Base-by-base conservation (phyloP, 257 asterid genomes). In the Salvia rosmarinus region DNA sequence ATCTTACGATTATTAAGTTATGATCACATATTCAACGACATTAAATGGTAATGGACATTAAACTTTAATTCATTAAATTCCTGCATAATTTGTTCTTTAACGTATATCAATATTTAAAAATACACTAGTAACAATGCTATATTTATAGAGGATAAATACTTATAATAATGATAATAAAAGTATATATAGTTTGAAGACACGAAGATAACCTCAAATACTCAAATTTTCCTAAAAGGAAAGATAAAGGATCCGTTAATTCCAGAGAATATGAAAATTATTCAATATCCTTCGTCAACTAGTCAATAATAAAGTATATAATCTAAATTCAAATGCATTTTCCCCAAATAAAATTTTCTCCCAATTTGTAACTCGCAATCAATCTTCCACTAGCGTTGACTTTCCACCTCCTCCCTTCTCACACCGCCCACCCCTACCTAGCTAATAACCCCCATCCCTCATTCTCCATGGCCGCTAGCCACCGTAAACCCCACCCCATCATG, bases 381-480 rank as follows among this genome's bases (percentile, higher is more conserved):
- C 61, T 70, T 23, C 67, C 35, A 51, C 55, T 42, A 72, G 42
- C 73, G 80, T 82, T 82, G 86, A 82, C 86, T 73, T 79, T 39
- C 19, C 9, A 28, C 30, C 50, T 6, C 57, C 60, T 3, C 37
- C 28, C 61, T 70, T 51, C 81, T 68, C 1, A 44, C 9, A 28
- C 30, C 50, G 6, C 57, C 60, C 2, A 25, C 28, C 61, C n/a
- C n/a, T n/a, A n/a, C n/a, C n/a, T 49, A 50, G 30, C 58, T 51
- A 51, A 50, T 35, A 72, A 65, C 75, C 69, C 62, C 78, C 75
- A 21, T 68, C 13, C 37, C 34, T 57, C 69, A 35, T 6, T 59
- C 68, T 57, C 50, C 68, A 83, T 85, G 85, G 85, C 79, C 61
- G 70, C 72, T 58, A 35, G 39, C 75, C 76, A 71, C 69, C 77